Evolutionary conservation across 768 basidiomycete genomes (phyloP).

Genomic region (Leccinum disarticulatum): DNA sequence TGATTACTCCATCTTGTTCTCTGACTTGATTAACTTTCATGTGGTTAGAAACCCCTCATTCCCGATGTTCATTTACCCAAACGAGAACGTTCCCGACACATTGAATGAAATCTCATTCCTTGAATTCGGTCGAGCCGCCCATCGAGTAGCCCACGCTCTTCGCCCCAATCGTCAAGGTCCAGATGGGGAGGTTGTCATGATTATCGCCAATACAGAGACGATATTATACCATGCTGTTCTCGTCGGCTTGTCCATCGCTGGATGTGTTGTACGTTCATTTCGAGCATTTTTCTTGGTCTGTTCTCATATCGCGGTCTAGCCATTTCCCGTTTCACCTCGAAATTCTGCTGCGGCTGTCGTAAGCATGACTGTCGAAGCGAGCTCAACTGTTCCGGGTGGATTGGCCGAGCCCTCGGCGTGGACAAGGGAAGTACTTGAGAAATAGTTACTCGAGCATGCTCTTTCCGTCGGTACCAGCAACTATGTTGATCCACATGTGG

Average conservation of each 20-base stretch:
- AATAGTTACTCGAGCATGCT: slow-evolving; percentile 32
- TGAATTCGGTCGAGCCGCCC: slow-evolving; percentile 31
- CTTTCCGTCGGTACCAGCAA: slow-evolving; percentile 6
- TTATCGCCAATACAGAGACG: slow-evolving; percentile 33
- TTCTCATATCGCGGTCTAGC: slow-evolving; percentile 23
- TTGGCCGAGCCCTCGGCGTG: slow-evolving; percentile 26
- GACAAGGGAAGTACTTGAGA: slow-evolving; percentile 17
- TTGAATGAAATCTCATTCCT: slow-evolving; percentile 23
- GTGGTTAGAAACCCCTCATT: slow-evolving; percentile 24
- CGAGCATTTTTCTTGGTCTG: slow-evolving; percentile 20
- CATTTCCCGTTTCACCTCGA: slow-evolving; percentile 40
- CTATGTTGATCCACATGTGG: slow-evolving; percentile 11
- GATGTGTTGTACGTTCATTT: slow-evolving; percentile 32
- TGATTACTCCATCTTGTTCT: slow-evolving; percentile 22
- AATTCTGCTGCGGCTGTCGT: slow-evolving; percentile 4
- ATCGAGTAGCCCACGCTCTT: slow-evolving; percentile 40
- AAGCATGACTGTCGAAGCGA: slow-evolving; percentile 31
- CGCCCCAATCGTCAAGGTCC: slow-evolving; percentile 32
- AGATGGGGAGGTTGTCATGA: slow-evolving; percentile 21
- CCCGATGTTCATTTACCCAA: slow-evolving; percentile 19
- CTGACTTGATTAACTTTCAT: slow-evolving; percentile 28
- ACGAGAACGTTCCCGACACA: slow-evolving; percentile 10
- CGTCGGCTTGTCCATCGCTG: slow-evolving; percentile 39
- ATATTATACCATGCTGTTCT: slow-evolving; percentile 35
- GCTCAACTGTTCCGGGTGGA: slow-evolving; percentile 14